Evolutionary conservation across 73 alveolate genomes (phyloP).

Genomic region (Paramecium octaurelia): DNA sequence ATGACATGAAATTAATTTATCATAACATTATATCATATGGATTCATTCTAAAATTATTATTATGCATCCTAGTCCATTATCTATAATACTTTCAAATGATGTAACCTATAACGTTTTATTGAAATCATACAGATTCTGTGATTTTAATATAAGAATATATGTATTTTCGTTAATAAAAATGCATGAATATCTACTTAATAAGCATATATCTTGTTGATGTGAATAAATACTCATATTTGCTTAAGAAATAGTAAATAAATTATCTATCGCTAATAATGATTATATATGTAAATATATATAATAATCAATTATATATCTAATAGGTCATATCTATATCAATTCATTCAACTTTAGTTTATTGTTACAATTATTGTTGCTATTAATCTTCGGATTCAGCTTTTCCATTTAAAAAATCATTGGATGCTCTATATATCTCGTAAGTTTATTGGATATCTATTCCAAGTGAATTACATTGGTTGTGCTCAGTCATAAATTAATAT

Average conservation of each 20-base stretch:
- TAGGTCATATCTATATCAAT: not conserved
- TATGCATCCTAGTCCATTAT: no score
- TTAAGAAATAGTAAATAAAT: no score
- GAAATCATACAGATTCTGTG: no score
- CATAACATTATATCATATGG: not conserved
- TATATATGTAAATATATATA: not conserved
- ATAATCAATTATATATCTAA: not conserved
- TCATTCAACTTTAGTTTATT: conserved; percentile 2
- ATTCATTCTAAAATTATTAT: no score
- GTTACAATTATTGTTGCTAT: not conserved
- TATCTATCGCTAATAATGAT: not conserved
- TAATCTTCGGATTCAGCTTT: not conserved
- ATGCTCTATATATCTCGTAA: conserved; percentile 41
- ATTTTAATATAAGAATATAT: no score
- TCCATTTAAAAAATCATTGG: conserved; percentile 41
- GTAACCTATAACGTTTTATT: no score
- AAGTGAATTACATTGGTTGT: conserved; percentile 23
- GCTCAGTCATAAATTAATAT: conserved; percentile 46
- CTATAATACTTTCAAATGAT: no score
- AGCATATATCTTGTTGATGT: no score
- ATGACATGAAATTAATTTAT: not conserved
- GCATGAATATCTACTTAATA: no score
- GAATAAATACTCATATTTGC: not conserved
- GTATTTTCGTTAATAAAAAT: no score
- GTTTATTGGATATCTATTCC: conserved; percentile 35